Evolutionary conservation across 2,329 filamentous ascomycete genomes (phyloP).

Genomic region (Pseudocercospora vitis): DNA sequence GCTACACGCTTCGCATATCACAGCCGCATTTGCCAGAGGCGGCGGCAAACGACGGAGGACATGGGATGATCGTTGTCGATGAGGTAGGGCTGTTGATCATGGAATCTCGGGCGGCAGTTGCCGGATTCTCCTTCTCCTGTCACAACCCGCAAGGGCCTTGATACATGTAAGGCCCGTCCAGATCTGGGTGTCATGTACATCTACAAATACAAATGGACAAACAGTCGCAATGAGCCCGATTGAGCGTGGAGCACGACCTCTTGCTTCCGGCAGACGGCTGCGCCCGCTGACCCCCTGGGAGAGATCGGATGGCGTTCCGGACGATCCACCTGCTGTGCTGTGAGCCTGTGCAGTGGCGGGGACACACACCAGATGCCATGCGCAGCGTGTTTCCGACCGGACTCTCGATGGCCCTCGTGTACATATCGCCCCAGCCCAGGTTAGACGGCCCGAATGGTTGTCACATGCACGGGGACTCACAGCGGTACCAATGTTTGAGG

Average conservation of each 20-base stretch:
- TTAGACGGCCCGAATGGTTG: background rate
- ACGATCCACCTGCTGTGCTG: background rate
- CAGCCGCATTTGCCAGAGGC: slow-evolving; percentile 1
- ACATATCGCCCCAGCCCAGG: too few relatives aligned
- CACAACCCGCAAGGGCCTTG: background rate
- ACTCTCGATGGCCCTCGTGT: too few relatives aligned
- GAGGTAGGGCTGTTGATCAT: slow-evolving; percentile 1
- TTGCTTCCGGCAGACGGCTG: background rate
- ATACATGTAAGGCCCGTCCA: background rate
- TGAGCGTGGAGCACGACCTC: background rate
- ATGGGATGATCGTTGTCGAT: background rate
- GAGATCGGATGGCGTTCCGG: background rate
- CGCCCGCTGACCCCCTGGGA: background rate
- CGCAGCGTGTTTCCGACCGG: too few relatives aligned
- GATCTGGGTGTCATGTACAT: background rate
- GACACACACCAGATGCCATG: too few relatives aligned
- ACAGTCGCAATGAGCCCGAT: too few relatives aligned
- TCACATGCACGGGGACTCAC: background rate
- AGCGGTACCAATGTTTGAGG: too few relatives aligned
- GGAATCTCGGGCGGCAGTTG: background rate
- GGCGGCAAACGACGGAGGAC: background rate
- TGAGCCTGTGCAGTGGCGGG: too few relatives aligned
- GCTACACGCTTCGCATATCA: too few relatives aligned
- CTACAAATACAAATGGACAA: slow-evolving; percentile 1
- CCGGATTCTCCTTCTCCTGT: too few relatives aligned